Conservation (phyloP, 2,329 filamentous ascomycete species). For the Paracoccidioides brasiliensis region DNA sequence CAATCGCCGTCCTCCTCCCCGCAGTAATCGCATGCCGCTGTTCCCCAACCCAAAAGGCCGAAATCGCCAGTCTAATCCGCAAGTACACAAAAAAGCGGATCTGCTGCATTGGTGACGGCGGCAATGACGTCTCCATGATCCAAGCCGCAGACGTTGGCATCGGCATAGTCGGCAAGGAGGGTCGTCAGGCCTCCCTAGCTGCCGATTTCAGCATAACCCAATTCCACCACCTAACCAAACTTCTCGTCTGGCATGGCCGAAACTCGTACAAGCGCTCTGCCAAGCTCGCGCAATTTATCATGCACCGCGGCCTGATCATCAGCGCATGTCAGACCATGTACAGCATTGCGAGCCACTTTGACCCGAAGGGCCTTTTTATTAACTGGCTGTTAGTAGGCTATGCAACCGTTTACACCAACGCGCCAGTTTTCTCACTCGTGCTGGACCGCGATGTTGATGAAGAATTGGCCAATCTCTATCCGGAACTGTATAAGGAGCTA, state of each 20-base stretch:
- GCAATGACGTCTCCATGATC: constrained; percentile 98
- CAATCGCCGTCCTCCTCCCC: constrained; percentile 72
- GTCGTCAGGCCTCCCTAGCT: constrained; percentile 81
- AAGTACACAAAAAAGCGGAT: constrained; percentile 87
- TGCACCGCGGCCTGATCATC: constrained; percentile 91
- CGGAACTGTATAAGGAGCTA: constrained; percentile 95
- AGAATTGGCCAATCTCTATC: constrained; percentile 83
- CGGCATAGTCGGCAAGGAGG: constrained; percentile 96
- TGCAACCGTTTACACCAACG: constrained; percentile 88
- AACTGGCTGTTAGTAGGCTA: constrained; percentile 97
- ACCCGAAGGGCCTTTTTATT: constrained; percentile 87
- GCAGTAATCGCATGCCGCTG: constrained; percentile 93
- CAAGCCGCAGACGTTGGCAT: constrained; percentile 96
- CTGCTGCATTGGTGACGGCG: constrained; percentile 94
- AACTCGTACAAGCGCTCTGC: constrained; percentile 95
- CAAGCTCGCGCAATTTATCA: constrained; percentile 95
- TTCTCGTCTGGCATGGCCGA: constrained; percentile 96
- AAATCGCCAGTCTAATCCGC: constrained; percentile 81
- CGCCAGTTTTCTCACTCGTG: constrained; percentile 83
- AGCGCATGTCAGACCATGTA: constrained; percentile 95
- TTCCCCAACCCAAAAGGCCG: constrained; percentile 92
- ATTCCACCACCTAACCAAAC: constrained; percentile 86
- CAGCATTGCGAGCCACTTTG: constrained; percentile 81
- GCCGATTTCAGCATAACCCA: constrained; percentile 96
- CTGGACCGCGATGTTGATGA: constrained; percentile 94